Base-by-base conservation (phyloP, 2,329 filamentous ascomycete species). In the Epichloe sp. region DNA sequence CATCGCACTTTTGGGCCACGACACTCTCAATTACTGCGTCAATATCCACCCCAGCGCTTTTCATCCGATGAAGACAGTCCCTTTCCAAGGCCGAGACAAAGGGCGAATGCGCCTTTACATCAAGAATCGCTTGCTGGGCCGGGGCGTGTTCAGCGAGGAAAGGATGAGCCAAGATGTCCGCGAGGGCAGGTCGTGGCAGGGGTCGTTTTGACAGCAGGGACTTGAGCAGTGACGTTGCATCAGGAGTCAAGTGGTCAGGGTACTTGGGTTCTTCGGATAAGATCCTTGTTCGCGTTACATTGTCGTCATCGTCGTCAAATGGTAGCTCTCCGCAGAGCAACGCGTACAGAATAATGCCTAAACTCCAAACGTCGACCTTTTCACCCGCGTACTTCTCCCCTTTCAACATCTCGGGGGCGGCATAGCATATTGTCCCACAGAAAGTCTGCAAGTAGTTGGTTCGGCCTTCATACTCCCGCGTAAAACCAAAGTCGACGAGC, bases 321-420 rank as follows among this genome's bases (percentile, higher is more conserved):
- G 93, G 93, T 41, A 98, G 74, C 67, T 93, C 88, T 51, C 88
- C 88, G 55, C 84, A 88, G 26, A 94, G 71, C 52, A 94, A 71
- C 47, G 88, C 87, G 62, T 90, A 93, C 1, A 93, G 73, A 54
- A 94, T 93, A 51, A 94, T 84, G 12, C 88, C 87, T 57, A 94
- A 65, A 62, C 88, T 93, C 88, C 88, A 98, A 4, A 98, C 89
- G 62, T 98, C 93, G 47, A 98, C 91, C 71, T 96, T 97, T 71
- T 96, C 89, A 26, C 89, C 91, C 0, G 90, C 93, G 64, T 98
- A 98, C 67, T 95, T 97, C 67, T 98, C 93, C 40, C 90, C 93
- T 66, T 93, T 95, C 41, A 98, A 76, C 93, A 98, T 98, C 68
- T 98, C 93, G 2, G 93, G 93, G 2, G 93, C 93, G 50, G 89